Conservation (phyloP, 495 filamentous ascomycete species). For the Daldinia bambusicola region DNA sequence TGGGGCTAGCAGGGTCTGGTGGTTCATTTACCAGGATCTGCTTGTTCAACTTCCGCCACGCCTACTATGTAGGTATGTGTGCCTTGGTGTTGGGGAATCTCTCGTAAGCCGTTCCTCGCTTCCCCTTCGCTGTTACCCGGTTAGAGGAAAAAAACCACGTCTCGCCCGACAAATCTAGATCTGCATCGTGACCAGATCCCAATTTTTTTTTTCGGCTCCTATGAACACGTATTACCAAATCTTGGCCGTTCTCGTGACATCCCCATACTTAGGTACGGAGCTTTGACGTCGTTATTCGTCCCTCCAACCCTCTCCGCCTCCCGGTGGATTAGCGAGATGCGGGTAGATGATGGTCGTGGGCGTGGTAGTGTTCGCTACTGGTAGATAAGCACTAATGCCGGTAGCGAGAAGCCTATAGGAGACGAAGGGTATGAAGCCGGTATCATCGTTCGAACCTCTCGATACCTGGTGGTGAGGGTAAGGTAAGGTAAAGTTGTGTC, state of each 20-base stretch:
- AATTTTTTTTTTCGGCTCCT: slow-evolving; percentile 24
- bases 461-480: slow-evolving; percentile 36
- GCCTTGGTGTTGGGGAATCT: slow-evolving; percentile 25
- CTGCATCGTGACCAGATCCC: slow-evolving; percentile 25
- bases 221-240: slow-evolving; percentile 6
- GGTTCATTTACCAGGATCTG: slow-evolving; percentile 39
- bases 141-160: slow-evolving; percentile 21
- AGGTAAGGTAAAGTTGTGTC: slow-evolving; percentile 40
- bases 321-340: slow-evolving; percentile 8
- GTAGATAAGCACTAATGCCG: slow-evolving; percentile 39
- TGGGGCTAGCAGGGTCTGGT: slow-evolving; percentile 36
- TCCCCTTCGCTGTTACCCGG: slow-evolving; percentile 29
- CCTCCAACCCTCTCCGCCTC: not conserved
- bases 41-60: slow-evolving; percentile 27
- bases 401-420: slow-evolving; percentile 31
- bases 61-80: no score
- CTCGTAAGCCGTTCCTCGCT: slow-evolving; percentile 38
- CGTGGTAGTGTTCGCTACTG: slow-evolving; percentile 18
- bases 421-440: slow-evolving; percentile 19
- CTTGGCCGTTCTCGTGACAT: slow-evolving; percentile 31
- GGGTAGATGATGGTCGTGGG: slow-evolving; percentile 11
- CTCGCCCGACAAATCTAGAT: slow-evolving; percentile 36
- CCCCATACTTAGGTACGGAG: not conserved
- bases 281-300: slow-evolving; percentile 16
- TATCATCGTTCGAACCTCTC: slow-evolving; percentile 29